Conservation (phyloP, 108 stramenopile genomes). For the Skeletonema marinoi region DNA sequence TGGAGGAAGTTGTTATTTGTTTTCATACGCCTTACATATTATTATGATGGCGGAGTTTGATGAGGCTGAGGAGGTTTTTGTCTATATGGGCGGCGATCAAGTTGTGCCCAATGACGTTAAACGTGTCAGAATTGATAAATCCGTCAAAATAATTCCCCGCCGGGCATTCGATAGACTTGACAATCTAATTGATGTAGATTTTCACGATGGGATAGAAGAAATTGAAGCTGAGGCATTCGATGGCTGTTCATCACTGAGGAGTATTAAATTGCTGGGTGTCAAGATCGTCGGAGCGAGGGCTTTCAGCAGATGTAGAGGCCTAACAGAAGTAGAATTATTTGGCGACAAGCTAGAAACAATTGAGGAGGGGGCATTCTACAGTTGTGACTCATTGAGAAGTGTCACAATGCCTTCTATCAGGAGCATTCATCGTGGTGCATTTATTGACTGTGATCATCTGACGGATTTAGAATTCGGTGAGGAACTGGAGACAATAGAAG, state of each 20-base stretch:
- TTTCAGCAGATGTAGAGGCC: not conserved
- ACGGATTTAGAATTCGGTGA: not conserved
- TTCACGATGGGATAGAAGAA: no score
- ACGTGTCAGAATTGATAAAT: no score
- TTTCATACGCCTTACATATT: no score
- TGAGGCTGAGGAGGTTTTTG: no score
- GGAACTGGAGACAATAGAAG: not conserved
- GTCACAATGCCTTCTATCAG: not conserved
- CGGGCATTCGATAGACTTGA: no score
- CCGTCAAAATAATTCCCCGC: no score
- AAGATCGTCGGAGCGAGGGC: not conserved
- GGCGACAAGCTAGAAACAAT: not conserved
- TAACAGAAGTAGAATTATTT: not conserved
- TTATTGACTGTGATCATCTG: not conserved
- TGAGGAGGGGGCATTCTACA: not conserved
- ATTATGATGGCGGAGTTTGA: no score
- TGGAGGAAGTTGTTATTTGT: no score
- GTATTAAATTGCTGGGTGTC: not conserved
- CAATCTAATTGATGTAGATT: no score
- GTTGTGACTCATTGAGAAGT: not conserved
- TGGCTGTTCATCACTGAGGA: not conserved
- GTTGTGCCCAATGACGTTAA: no score
- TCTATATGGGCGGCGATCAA: no score
- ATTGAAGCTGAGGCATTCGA: no score
- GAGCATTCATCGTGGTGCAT: not conserved